Conservation (phyloP, 2,329 filamentous ascomycete genomes). For the Talaromyces funiculosus region DNA sequence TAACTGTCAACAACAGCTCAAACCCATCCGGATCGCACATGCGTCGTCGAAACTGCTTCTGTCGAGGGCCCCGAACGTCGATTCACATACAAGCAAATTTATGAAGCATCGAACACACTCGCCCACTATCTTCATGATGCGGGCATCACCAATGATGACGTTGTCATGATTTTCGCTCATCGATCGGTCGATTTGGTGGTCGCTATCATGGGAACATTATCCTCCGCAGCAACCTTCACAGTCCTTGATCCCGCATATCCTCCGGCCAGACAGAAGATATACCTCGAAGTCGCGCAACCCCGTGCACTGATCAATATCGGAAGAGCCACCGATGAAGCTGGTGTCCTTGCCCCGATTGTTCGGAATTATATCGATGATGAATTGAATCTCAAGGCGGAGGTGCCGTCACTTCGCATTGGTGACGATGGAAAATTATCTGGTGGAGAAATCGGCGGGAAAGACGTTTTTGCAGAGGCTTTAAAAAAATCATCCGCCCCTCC, state of each 20-base stretch:
- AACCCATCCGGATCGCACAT: constrained; percentile 61
- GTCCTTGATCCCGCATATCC: constrained; percentile 77
- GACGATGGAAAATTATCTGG: constrained; percentile 69
- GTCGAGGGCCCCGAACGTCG: constrained; percentile 51
- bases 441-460: constrained; percentile 58
- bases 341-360: constrained; percentile 56
- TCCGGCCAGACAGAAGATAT: constrained; percentile 72
- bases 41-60: constrained; percentile 60
- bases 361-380: constrained; percentile 66
- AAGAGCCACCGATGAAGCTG: constrained; percentile 63
- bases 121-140: constrained; percentile 71
- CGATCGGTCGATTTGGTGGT: constrained; percentile 72
- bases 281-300: constrained; percentile 73
- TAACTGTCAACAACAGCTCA: constrained; percentile 36
- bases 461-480: constrained; percentile 53
- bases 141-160: constrained; percentile 72
- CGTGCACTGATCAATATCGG: constrained; percentile 67
- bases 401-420: constrained; percentile 66
- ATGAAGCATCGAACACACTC: constrained; percentile 74
- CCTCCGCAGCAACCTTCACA: constrained; percentile 49
- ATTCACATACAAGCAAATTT: constrained; percentile 82
- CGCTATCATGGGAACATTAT: constrained; percentile 69
- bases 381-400: constrained; percentile 63
- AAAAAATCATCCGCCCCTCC: constrained; percentile 45
- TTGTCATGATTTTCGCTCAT: constrained; percentile 89